A percentile compares a stretch with the other conserved stretches of the same genome.
These are phyloP conservation scores for Mycogone perniciosa DNA, from an alignment of 2,329 filamentous ascomycete genomes.

Conservation along the genomic window DNA sequence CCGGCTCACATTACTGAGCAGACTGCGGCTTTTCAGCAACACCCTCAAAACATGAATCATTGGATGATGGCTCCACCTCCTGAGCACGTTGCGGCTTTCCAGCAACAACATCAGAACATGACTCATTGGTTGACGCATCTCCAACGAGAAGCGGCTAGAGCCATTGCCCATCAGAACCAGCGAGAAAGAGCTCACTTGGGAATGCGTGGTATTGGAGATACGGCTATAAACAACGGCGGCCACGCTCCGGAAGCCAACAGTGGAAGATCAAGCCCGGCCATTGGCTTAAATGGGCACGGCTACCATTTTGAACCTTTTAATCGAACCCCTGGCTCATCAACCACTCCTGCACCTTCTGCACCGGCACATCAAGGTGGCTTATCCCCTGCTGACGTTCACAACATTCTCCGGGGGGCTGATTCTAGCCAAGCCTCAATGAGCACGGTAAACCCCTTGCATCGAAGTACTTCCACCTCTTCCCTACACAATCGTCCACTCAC, in stretches of 20 bases:
- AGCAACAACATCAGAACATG: conserved; percentile 38
- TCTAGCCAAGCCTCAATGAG: conserved; percentile 39
- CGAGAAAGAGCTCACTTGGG: conserved; percentile 34
- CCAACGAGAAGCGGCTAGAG: conserved; percentile 41
- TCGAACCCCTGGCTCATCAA: neutral
- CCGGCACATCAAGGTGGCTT: conserved; percentile 24
- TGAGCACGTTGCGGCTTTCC: conserved; percentile 27
- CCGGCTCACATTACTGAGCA: conserved; percentile 22
- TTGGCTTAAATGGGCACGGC: conserved; percentile 28
- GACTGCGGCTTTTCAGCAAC: conserved; percentile 28
- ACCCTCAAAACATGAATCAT: conserved; percentile 38
- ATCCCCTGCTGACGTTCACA: conserved; percentile 39
- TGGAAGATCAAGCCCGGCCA: conserved; percentile 19
- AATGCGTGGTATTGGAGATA: conserved; percentile 35
- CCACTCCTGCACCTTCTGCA: conserved; percentile 6
- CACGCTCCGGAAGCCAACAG: conserved; percentile 20
- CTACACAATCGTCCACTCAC: conserved; percentile 28
- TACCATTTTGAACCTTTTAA: conserved; percentile 29
- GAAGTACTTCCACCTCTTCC: conserved; percentile 43
- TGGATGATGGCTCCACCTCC: too few species aligned
- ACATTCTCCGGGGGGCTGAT: conserved; percentile 41
- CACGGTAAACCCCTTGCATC: conserved; percentile 46
- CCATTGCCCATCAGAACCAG: conserved; percentile 38
- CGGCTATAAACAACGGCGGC: conserved; percentile 14
- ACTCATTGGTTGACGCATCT: conserved; percentile 40